Base-by-base conservation (phyloP, 768 basidiomycete species). In the Macrolepiota albuminosa region DNA sequence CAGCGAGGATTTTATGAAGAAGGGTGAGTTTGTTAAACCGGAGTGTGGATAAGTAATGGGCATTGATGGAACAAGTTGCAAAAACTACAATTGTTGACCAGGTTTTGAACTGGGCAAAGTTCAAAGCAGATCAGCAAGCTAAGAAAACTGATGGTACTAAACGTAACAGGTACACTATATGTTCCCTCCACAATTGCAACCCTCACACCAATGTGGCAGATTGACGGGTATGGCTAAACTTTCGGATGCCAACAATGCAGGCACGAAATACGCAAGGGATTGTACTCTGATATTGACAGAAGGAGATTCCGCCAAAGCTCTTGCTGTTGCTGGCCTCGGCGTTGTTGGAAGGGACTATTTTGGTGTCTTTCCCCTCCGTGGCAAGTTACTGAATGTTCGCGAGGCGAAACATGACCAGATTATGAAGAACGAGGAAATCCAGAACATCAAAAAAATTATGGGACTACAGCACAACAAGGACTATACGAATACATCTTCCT, bases 261-360 rank as follows among this genome's bases (percentile, higher is more conserved):
- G 97, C 9, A 91, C 92, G 6, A 87, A 79, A 66, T 77, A 86
- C 46, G 94, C 85, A 6, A 81, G 82, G 50, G 80, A 88, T 48
- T 98, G 97, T 67, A 98, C 97, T 1, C 84, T 99, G 56, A 99
- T 99, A 60, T 78, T 99, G 4, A 98, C 97, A 0, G 97, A 99
- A 83, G 97, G 97, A 80, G 96, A 98, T 76, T 98, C 97, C 26
- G 97, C 97, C 79, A 98, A 98, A 72, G 87, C 95, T 6, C 81
- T 99, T 42, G 97, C 97, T 10, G 88, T 98, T 31, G 94, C 95
- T 50, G 97, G 97, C 52, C 84, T 99, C 37, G 84, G 87, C 58
- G 95, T 98, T 33, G 94, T 98, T 59, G 97, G 97, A 5, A 88
- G 97, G 61, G 95, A 99, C 72, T 85, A 94, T 69, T 99, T 93